A percentile compares a stretch with the other conserved stretches of the same genome.
Conservation (phyloP, 345 rosid species). For the Lagerstroemia speciosa region DNA sequence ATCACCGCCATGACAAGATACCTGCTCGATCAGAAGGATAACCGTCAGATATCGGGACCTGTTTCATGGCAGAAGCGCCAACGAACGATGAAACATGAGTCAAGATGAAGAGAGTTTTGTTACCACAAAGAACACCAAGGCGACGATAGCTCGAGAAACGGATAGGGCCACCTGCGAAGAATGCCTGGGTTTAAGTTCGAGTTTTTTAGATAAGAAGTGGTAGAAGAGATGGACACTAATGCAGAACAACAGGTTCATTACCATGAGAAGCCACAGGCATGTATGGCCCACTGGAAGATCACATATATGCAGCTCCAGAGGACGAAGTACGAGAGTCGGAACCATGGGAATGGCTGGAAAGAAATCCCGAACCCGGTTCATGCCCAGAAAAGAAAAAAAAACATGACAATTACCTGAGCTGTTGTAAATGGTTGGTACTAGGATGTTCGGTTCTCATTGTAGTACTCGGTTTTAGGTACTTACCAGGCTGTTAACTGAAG, state of each 20-base stretch:
- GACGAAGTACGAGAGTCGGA: constrained; percentile 70
- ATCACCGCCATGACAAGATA: constrained; percentile 43
- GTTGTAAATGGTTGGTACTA: no score
- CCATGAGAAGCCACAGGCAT: constrained; percentile 78
- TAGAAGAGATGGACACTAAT: neutral
- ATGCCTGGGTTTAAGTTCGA: neutral
- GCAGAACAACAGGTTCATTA: constrained; percentile 12
- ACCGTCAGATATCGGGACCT: neutral
- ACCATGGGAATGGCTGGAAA: constrained; percentile 70
- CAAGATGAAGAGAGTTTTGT: neutral
- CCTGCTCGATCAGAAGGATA: constrained; percentile 31
- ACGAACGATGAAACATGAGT: neutral
- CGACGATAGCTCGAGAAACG: constrained; percentile 58
- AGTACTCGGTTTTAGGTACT: constrained; percentile 22
- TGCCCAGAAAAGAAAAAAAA: neutral
- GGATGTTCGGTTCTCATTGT: no score
- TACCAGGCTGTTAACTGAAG: constrained; percentile 63
- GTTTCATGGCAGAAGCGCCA: neutral
- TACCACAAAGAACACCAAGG: constrained; percentile 84
- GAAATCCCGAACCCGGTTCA: neutral
- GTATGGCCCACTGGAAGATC: constrained; percentile 82
- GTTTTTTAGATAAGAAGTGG: neutral
- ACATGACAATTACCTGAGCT: neutral
- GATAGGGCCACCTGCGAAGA: constrained; percentile 85
- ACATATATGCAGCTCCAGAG: constrained; percentile 77